Conservation (phyloP, 176 grass and related monocot genomes). For the Oryza meridionalis region DNA sequence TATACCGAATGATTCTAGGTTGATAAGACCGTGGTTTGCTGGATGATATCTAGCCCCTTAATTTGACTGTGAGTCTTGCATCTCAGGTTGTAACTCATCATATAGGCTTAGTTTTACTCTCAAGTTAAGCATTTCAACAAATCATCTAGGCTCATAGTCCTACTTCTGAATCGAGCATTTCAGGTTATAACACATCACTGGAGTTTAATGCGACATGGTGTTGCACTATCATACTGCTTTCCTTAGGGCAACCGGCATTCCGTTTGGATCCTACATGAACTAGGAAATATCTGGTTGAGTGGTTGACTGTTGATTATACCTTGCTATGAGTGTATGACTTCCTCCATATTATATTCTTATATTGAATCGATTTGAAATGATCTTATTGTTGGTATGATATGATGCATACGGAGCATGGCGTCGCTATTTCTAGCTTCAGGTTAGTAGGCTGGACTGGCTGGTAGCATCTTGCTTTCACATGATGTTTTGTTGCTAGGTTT, state of each 20-base stretch:
- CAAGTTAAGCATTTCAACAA: neutral
- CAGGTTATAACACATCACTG: neutral
- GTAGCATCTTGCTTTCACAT: neutral
- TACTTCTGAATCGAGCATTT: neutral
- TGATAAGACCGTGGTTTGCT: neutral
- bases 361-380: neutral
- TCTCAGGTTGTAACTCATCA: too few relatives aligned
- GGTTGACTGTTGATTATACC: neutral
- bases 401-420: neutral
- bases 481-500: neutral
- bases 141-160: too few relatives aligned
- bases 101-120: too few relatives aligned
- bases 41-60: neutral
- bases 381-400: neutral
- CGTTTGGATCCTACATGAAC: neutral
- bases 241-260: neutral
- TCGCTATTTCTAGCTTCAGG: neutral
- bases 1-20: neutral
- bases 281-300: neutral
- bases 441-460: neutral
- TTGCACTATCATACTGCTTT: neutral
- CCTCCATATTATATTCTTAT: neutral
- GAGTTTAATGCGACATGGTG: neutral
- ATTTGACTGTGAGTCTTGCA: neutral
- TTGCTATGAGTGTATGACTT: neutral